Conservation (phyloP, 352 stramenopile genomes). For the Pythium myriotylum region DNA sequence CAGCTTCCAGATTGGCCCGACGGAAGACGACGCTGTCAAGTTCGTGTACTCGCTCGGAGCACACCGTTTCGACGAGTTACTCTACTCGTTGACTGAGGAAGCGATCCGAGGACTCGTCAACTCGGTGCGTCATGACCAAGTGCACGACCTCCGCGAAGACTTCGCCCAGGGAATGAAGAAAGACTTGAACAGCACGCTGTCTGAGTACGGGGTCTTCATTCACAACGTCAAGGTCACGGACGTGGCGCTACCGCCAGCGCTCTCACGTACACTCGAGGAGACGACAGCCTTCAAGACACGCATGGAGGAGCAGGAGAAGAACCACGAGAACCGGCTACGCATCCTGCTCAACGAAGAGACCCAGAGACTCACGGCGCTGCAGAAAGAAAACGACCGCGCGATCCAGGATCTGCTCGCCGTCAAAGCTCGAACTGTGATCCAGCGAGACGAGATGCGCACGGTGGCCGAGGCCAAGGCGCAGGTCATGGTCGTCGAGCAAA, state of each 20-base stretch:
- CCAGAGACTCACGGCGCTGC: slow-evolving; percentile 73
- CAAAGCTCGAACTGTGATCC: slow-evolving; percentile 71
- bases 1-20: slow-evolving; percentile 86
- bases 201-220: slow-evolving; percentile 77
- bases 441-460: slow-evolving; percentile 77
- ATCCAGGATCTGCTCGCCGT: slow-evolving; percentile 75
- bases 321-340: slow-evolving; percentile 86
- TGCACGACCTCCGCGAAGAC: slow-evolving; percentile 80
- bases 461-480: slow-evolving; percentile 75
- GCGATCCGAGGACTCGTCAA: slow-evolving; percentile 80
- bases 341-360: slow-evolving; percentile 86
- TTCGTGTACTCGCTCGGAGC: slow-evolving; percentile 86
- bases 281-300: slow-evolving; percentile 88
- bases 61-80: slow-evolving; percentile 80
- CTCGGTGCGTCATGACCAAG: slow-evolving; percentile 81
- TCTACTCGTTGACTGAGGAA: slow-evolving; percentile 78
- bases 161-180: slow-evolving; percentile 87
- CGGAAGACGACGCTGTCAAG: slow-evolving; percentile 70
- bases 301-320: slow-evolving; percentile 91
- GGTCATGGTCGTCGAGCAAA: slow-evolving; percentile 69
- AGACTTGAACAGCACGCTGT: slow-evolving; percentile 75
- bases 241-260: slow-evolving; percentile 60
- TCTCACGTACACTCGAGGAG: slow-evolving; percentile 78
- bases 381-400: slow-evolving; percentile 79
- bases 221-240: slow-evolving; percentile 90